phyloP scores from a whole-genome alignment of 805 yeast species.

The Sporopachydermia lactativora region DNA sequence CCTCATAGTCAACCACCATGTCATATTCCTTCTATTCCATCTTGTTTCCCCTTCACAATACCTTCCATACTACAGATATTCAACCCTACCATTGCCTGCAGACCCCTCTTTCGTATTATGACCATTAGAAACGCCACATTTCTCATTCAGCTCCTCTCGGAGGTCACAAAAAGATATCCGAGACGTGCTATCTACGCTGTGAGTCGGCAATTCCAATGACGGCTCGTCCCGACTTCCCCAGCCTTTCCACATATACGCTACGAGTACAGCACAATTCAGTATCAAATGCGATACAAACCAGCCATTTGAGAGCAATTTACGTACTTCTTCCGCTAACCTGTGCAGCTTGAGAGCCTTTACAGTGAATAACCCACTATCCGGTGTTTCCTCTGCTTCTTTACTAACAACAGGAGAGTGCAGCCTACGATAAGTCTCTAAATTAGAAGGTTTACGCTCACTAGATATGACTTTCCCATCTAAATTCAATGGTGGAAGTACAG shows the following conservation, averaged over 20 bases:
- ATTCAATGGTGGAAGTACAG: neutral
- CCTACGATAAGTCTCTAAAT: neutral
- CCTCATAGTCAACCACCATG: too few species aligned
- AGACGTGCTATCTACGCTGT: too few species aligned
- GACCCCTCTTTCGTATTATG: too few species aligned
- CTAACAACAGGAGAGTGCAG: neutral
- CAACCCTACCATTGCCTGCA: too few species aligned
- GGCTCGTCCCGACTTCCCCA: too few species aligned
- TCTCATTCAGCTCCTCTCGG: too few species aligned
- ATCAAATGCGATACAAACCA: neutral
- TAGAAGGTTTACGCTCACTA: neutral
- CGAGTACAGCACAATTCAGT: neutral
- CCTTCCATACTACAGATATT: too few species aligned
- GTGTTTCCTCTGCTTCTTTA: neutral
- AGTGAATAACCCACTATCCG: neutral
- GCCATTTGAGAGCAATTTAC: neutral
- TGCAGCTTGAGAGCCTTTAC: too few species aligned
- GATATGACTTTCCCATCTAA: neutral
- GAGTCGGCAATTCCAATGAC: neutral
- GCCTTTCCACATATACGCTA: neutral
- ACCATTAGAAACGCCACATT: too few species aligned
- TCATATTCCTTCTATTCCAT: too few species aligned
- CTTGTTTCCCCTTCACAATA: too few species aligned
- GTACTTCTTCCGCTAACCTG: neutral
- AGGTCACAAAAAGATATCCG: too few species aligned